Base-by-base conservation (phyloP, 2,329 filamentous ascomycete species). In the Alternaria burnsii region DNA sequence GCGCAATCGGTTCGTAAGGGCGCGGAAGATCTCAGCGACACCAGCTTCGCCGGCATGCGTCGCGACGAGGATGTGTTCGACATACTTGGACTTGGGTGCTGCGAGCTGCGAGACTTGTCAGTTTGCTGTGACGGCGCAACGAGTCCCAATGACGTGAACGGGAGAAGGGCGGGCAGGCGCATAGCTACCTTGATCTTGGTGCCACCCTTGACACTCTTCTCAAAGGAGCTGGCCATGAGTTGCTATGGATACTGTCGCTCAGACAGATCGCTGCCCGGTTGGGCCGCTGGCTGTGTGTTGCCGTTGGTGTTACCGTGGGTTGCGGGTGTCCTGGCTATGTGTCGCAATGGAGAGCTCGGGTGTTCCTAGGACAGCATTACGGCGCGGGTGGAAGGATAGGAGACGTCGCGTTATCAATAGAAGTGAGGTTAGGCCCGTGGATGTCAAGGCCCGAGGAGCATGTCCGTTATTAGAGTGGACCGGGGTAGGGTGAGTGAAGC, bases 181-280 rank as follows among this genome's bases (percentile, higher is more conserved):
- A 54, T 57, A 58, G 68, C 61, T 73, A 94, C 93, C 88, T 97
- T 98, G 78, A 97, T 92, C 85, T 98, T 98, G 74, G 94, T 98
- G 73, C 92, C 94, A 82, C 94, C 95, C 85, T 98, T 98, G 77
- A 99, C 95, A 71, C 94, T 97, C 86, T 98, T 99, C 85, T 99
- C 95, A 79, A 98, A 98, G 60, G 92, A 94, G 83, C 89, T 91
- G 70, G 91, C 88, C 91, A 94, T 94, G 69, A 59, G 62, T 69
- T 43, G 51, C 58, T 57, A 51, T 30, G 65, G 60, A 58, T 59
- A 58, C 57, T 62, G 56, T 52, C 61, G 41, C 58, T 46, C 41
- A 41, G 61, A 55, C 57, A 60, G 63, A 42, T 63, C 51, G 59
- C 47, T 56, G 58, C 58, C 61, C 58, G 61, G 64, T 52, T 52